Percentiles rank a stretch among this genome's conserved stretches.
Conservation (phyloP, 2,329 filamentous ascomycete genomes). For the Colletotrichum paranaense region DNA sequence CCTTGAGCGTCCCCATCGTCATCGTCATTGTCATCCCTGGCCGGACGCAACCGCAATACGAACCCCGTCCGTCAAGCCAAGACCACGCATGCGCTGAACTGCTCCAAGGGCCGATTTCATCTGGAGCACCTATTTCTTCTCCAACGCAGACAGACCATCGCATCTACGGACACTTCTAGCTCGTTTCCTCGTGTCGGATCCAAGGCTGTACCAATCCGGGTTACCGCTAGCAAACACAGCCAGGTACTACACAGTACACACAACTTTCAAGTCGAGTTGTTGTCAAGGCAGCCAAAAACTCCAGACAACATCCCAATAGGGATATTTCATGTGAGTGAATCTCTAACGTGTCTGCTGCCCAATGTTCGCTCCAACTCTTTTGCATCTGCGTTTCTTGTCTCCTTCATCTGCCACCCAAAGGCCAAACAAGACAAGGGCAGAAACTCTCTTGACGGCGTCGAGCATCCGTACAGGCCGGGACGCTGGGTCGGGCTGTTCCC, state of each 20-base stretch:
- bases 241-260: not conserved
- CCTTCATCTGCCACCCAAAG: constrained; percentile 5
- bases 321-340: not conserved
- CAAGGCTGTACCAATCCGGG: not conserved
- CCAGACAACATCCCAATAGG: not conserved
- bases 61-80: not conserved
- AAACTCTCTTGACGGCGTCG: constrained; percentile 24
- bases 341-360: not conserved
- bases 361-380: not conserved
- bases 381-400: constrained; percentile 10
- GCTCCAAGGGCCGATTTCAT: not conserved
- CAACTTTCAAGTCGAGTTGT: not conserved
- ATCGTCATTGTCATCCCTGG: not conserved
- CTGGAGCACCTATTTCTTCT: not conserved
- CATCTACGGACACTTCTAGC: too few relatives aligned
- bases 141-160: not conserved
- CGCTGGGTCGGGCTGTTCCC: constrained; percentile 24
- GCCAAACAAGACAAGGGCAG: not conserved
- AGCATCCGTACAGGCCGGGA: constrained; percentile 21
- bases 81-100: not conserved
- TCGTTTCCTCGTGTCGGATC: not conserved
- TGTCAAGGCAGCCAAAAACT: constrained; percentile 2
- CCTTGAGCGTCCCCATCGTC: too few relatives aligned
- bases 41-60: not conserved
- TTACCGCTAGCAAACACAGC: not conserved